phyloP scores from a whole-genome alignment of 2,329 filamentous ascomycete species.

The Beauveria australis region DNA sequence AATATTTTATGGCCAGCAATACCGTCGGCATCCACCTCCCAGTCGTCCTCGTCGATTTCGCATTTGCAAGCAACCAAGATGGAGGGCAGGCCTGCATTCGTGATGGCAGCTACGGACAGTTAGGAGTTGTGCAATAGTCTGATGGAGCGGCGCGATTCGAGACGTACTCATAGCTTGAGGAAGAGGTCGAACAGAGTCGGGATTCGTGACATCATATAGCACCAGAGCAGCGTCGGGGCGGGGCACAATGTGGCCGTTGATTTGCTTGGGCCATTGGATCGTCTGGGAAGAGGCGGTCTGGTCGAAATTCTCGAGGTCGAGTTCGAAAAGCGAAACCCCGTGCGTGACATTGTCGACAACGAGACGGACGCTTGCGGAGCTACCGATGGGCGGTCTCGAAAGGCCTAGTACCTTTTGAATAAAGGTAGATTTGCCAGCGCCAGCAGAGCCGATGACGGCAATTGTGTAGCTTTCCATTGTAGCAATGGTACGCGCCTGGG shows the following conservation, averaged over 20 bases:
- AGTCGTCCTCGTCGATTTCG: slow-evolving; percentile 62
- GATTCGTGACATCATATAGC: slow-evolving; percentile 79
- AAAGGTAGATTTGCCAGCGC: slow-evolving; percentile 61
- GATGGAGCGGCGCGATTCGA: slow-evolving; percentile 7
- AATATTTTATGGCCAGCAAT: slow-evolving; percentile 56
- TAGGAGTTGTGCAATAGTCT: slow-evolving; percentile 8
- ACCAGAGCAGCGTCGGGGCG: slow-evolving; percentile 75
- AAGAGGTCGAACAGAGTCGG: slow-evolving; percentile 64
- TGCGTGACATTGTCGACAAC: slow-evolving; percentile 50
- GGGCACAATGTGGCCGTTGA: slow-evolving; percentile 63
- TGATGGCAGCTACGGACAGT: slow-evolving; percentile 55
- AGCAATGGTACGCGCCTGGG: slow-evolving; percentile 23
- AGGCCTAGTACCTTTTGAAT: slow-evolving; percentile 55
- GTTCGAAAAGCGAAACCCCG: slow-evolving; percentile 54
- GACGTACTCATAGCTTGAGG: slow-evolving; percentile 71
- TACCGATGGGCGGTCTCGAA: slow-evolving; percentile 41
- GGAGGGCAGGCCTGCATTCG: slow-evolving; percentile 64
- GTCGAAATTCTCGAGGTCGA: slow-evolving; percentile 58
- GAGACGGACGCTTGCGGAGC: slow-evolving; percentile 48
- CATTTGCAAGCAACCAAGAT: slow-evolving; percentile 86
- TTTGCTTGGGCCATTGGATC: slow-evolving; percentile 59
- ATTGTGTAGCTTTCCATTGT: slow-evolving; percentile 56
- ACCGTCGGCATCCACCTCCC: slow-evolving; percentile 61
- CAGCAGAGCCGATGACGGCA: slow-evolving; percentile 56
- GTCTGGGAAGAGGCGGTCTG: slow-evolving; percentile 43